Conservation (phyloP, 2,329 filamentous ascomycete genomes). For the Penicillium sp. region DNA sequence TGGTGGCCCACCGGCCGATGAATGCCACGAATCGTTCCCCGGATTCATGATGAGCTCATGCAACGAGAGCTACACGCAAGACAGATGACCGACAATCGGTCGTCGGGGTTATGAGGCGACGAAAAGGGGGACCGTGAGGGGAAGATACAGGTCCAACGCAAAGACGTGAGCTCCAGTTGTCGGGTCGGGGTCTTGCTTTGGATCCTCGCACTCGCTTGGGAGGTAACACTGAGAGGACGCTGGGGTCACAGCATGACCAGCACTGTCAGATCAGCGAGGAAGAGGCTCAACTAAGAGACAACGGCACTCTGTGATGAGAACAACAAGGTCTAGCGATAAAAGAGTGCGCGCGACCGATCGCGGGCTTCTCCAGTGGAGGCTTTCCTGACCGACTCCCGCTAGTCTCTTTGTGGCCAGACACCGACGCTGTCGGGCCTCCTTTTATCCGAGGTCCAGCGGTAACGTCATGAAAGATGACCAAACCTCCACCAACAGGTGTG, state of each 20-base stretch:
- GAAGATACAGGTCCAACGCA: conserved; percentile 12
- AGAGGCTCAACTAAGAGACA: conserved; percentile 2
- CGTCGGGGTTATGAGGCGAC: not conserved
- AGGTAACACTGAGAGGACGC: conserved; percentile 15
- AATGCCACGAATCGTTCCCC: conserved; percentile 41
- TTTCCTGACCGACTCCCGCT: conserved; percentile 26
- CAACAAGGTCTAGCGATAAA: conserved; percentile 18
- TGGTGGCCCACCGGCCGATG: conserved; percentile 34
- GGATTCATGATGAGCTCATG: conserved; percentile 36
- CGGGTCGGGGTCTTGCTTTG: conserved; percentile 8
- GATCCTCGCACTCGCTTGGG: conserved; percentile 4
- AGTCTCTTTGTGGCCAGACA: conserved; percentile 19
- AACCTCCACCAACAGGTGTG: not conserved
- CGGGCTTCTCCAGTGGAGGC: conserved; percentile 30
- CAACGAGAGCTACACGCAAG: conserved; percentile 7
- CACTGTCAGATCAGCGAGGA: conserved; percentile 3
- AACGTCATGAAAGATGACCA: conserved; percentile 2
- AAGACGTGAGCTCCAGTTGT: conserved; percentile 17
- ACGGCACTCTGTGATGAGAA: conserved; percentile 9
- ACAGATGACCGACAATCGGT: conserved; percentile 1
- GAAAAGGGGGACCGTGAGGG: conserved; percentile 13
- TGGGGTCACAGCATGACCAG: conserved; percentile 21
- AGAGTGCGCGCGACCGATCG: conserved; percentile 37
- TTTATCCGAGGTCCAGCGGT: conserved; percentile 19
- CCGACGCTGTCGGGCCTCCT: conserved; percentile 14